Conservation (phyloP, 352 stramenopile genomes). For the Phytopythium cucurbitacearum region DNA sequence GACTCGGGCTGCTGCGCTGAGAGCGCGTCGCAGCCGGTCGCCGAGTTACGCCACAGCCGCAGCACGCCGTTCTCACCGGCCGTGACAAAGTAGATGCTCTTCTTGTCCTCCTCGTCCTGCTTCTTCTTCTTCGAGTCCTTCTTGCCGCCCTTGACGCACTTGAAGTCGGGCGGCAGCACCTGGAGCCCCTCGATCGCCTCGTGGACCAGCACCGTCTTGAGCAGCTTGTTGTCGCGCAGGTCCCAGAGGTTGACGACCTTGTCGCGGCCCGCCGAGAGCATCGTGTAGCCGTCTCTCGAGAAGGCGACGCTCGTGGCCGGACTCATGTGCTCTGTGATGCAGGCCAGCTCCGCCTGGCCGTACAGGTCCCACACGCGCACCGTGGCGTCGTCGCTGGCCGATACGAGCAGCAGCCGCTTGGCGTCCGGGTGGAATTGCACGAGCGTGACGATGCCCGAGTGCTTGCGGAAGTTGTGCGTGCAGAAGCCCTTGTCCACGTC, state of each 20-base stretch:
- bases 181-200: slow-evolving; percentile 94
- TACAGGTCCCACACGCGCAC: slow-evolving; percentile 87
- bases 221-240: slow-evolving; percentile 71
- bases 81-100: slow-evolving; percentile 87
- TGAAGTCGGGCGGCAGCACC: slow-evolving; percentile 72
- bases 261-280: slow-evolving; percentile 90
- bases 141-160: slow-evolving; percentile 30
- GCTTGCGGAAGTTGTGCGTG: slow-evolving; percentile 91
- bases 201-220: slow-evolving; percentile 93
- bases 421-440: slow-evolving; percentile 82
- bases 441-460: slow-evolving; percentile 84
- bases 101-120: slow-evolving; percentile 34
- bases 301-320: slow-evolving; percentile 93
- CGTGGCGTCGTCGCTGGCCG: slow-evolving; percentile 67
- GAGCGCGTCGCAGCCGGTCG: slow-evolving; percentile 31
- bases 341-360: slow-evolving; percentile 79
- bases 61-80: slow-evolving; percentile 91
- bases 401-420: slow-evolving; percentile 64
- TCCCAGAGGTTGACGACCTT: slow-evolving; percentile 92
- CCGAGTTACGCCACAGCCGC: slow-evolving; percentile 59
- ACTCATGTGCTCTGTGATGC: slow-evolving; percentile 94
- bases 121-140: slow-evolving; percentile 6
- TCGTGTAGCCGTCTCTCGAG: slow-evolving; percentile 76
- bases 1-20: slow-evolving; percentile 47
- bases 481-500: slow-evolving; percentile 91